Percentiles rank a stretch among this genome's conserved stretches.
Evolutionary conservation across 169 alveolate species (phyloP).

Genomic region (Perkinsus olseni): DNA sequence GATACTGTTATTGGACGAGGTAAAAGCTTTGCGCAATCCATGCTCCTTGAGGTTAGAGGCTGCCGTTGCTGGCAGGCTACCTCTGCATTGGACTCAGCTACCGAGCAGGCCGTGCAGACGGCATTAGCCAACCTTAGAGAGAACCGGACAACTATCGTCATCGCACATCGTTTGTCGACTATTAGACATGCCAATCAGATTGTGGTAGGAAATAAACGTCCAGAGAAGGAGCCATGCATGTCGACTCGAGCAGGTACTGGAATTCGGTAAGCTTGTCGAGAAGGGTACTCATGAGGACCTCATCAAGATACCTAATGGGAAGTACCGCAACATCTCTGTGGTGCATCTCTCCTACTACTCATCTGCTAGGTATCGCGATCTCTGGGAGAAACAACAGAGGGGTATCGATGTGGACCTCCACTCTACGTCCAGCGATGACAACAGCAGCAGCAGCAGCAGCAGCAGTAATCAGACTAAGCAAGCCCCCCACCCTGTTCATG

Average conservation of each 20-base stretch:
- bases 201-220: background rate
- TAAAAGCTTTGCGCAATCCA: background rate
- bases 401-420: background rate
- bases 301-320: background rate
- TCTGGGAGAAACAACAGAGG: background rate
- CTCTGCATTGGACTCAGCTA: constrained; percentile 83
- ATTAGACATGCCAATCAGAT: constrained; percentile 48
- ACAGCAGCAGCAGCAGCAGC: no score
- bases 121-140: constrained; percentile 46
- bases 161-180: constrained; percentile 83
- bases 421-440: no score
- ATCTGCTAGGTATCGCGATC: background rate
- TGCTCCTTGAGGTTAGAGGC: background rate
- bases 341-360: background rate
- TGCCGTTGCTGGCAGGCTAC: constrained; percentile 62
- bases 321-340: background rate
- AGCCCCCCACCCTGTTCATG: no score
- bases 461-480: no score
- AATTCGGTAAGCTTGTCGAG: constrained; percentile 40
- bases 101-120: constrained; percentile 63
- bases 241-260: constrained; percentile 8
- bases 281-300: constrained; percentile 35
- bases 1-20: constrained; percentile 88
- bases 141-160: constrained; percentile 69
- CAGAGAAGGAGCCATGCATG: no score